A percentile compares a stretch with the other conserved stretches of the same genome.
These are phyloP conservation scores for Geosmithia flava DNA, from an alignment of 2,329 filamentous ascomycete species.

Conservation along the genomic window DNA sequence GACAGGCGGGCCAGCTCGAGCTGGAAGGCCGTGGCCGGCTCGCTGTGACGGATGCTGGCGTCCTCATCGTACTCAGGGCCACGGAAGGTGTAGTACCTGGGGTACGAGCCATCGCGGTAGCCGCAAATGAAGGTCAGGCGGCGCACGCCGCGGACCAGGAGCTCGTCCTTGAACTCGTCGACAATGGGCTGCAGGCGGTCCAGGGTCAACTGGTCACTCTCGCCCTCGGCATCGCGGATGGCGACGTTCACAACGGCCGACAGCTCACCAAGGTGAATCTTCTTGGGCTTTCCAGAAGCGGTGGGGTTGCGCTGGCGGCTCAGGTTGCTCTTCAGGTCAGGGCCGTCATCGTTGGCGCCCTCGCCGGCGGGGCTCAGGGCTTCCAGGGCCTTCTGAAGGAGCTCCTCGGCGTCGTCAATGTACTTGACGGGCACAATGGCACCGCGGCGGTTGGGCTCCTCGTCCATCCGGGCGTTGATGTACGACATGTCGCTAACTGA, in stretches of 20 bases:
- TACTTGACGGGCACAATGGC: conserved; percentile 90
- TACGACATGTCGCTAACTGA: conserved; percentile 98
- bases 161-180: conserved; percentile 70
- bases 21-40: conserved; percentile 96
- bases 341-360: conserved; percentile 16
- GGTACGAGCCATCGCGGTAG: conserved; percentile 85
- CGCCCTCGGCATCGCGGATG: conserved; percentile 74
- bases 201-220: conserved; percentile 71
- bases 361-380: conserved; percentile 43
- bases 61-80: conserved; percentile 84
- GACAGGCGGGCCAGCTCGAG: conserved; percentile 86
- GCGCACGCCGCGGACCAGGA: conserved; percentile 69
- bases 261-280: conserved; percentile 52
- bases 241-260: conserved; percentile 89
- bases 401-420: conserved; percentile 86
- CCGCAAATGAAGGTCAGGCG: conserved; percentile 95
- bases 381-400: conserved; percentile 73
- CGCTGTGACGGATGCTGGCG: conserved; percentile 89
- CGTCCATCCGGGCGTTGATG: conserved; percentile 56
- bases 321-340: conserved; percentile 57
- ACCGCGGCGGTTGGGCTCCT: conserved; percentile 78
- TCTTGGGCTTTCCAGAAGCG: conserved; percentile 8
- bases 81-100: conserved; percentile 97
- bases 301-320: conserved; percentile 55
- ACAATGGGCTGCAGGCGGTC: conserved; percentile 65